phyloP scores from a whole-genome alignment of 2,329 filamentous ascomycete genomes.

The Rutstroemia sp. region DNA sequence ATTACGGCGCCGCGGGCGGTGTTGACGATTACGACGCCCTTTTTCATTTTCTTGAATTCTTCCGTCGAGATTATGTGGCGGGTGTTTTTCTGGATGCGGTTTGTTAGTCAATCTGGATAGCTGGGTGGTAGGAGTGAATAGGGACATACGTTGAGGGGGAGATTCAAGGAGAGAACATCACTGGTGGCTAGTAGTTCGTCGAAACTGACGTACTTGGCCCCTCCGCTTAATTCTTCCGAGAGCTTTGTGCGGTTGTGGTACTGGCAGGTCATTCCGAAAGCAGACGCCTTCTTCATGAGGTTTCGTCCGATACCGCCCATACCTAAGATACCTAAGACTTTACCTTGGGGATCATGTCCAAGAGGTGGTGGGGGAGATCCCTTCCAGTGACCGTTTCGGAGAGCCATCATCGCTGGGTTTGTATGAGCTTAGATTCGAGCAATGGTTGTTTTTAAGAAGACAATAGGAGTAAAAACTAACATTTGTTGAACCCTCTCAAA shows the following conservation, averaged over 20 bases:
- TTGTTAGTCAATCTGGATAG: background rate
- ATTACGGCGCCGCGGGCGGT: slow-evolving; percentile 78
- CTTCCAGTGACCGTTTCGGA: slow-evolving; percentile 63
- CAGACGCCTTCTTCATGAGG: slow-evolving; percentile 64
- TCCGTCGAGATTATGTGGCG: slow-evolving; percentile 65
- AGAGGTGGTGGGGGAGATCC: slow-evolving; percentile 48
- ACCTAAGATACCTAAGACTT: slow-evolving; percentile 71
- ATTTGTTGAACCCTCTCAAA: slow-evolving; percentile 62
- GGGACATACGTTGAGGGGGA: slow-evolving; percentile 68
- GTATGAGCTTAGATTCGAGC: too few species aligned
- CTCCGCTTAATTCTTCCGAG: slow-evolving; percentile 42
- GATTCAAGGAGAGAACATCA: slow-evolving; percentile 73
- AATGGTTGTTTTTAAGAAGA: background rate
- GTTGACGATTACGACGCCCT: slow-evolving; percentile 70
- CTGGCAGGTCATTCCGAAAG: slow-evolving; percentile 67
- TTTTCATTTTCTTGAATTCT: slow-evolving; percentile 73
- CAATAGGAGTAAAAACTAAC: slow-evolving; percentile 13
- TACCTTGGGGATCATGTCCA: slow-evolving; percentile 73
- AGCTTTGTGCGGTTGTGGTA: slow-evolving; percentile 68
- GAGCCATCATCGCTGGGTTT: slow-evolving; percentile 45
- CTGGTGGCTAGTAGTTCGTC: slow-evolving; percentile 62
- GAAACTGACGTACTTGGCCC: slow-evolving; percentile 63
- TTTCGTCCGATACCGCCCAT: slow-evolving; percentile 83
- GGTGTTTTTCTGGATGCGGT: slow-evolving; percentile 44
- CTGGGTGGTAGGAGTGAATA: background rate